phyloP scores from a whole-genome alignment of 75 land plant species.

The Sequoiadendron giganteum region DNA sequence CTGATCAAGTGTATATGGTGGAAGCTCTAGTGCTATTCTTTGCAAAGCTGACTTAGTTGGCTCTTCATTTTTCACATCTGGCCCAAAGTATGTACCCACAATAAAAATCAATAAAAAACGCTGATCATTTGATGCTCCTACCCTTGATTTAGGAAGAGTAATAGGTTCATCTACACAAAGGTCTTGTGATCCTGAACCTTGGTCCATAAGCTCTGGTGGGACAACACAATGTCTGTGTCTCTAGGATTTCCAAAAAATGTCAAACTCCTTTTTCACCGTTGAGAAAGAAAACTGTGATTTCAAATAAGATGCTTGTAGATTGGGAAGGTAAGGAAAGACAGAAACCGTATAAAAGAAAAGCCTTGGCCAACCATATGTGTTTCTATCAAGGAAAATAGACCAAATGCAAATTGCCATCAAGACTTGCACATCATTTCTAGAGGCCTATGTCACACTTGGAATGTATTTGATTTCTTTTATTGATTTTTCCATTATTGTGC shows the following conservation, averaged over 20 bases:
- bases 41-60: slow-evolving; percentile 65
- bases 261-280: neutral
- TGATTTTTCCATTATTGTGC: neutral
- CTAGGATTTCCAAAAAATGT: neutral
- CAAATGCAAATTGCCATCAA: neutral
- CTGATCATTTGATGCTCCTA: slow-evolving; percentile 42
- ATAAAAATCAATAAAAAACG: slow-evolving; percentile 63
- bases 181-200: slow-evolving; percentile 5
- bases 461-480: neutral
- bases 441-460: neutral
- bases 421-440: neutral
- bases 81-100: slow-evolving; percentile 71
- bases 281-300: neutral
- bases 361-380: neutral
- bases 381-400: neutral
- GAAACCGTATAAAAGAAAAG: neutral
- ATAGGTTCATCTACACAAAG: neutral
- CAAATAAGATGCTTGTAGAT: neutral
- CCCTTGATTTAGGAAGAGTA: slow-evolving; percentile 5
- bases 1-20: slow-evolving; percentile 55
- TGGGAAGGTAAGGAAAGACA: neutral
- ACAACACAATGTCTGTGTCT: neutral
- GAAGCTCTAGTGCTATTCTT: slow-evolving; percentile 46
- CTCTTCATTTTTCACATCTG: slow-evolving; percentile 47
- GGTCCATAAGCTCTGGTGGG: slow-evolving; percentile 1